Conservation (phyloP, 345 rosid species). For the Camelina neglecta region DNA sequence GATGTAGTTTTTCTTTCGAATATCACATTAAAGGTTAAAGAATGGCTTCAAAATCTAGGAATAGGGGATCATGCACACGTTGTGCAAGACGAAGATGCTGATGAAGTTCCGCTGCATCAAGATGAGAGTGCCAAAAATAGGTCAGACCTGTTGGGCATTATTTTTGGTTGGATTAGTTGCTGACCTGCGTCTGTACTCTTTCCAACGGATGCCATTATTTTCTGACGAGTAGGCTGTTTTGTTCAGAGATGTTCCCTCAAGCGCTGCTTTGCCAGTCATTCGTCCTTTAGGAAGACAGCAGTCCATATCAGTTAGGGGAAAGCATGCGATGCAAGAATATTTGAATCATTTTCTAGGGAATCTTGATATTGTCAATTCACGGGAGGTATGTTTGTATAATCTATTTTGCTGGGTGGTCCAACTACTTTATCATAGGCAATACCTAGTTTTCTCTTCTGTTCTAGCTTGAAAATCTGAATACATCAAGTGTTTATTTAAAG, state of each 20-base stretch:
- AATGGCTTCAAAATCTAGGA: slow-evolving; percentile 99
- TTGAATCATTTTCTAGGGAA: slow-evolving; percentile 92
- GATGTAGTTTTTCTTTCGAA: slow-evolving; percentile 56
- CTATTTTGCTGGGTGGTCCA: slow-evolving; percentile 7
- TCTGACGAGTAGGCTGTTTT: slow-evolving; percentile 46
- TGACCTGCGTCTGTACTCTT: slow-evolving; percentile 3
- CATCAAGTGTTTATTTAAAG: slow-evolving; percentile 14
- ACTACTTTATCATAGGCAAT: slow-evolving; percentile 20
- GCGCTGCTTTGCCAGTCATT: slow-evolving; percentile 92
- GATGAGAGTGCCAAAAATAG: slow-evolving; percentile 86
- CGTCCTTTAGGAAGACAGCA: slow-evolving; percentile 94
- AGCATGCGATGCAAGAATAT: slow-evolving; percentile 96
- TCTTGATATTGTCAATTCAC: slow-evolving; percentile 91
- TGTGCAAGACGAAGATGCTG: slow-evolving; percentile 83
- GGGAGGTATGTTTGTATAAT: slow-evolving; percentile 65
- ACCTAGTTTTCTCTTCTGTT: slow-evolving; percentile 34
- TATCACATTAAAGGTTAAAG: slow-evolving; percentile 89
- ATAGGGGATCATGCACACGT: slow-evolving; percentile 77
- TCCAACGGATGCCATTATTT: slow-evolving; percentile 9
- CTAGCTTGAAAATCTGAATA: slow-evolving; percentile 31
- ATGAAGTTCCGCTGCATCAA: slow-evolving; percentile 69
- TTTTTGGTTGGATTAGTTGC: slow-evolving; percentile 24
- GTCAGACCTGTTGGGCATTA: slow-evolving; percentile 45
- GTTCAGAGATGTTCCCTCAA: slow-evolving; percentile 97
- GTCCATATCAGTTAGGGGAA: slow-evolving; percentile 87